Evolutionary conservation across 768 basidiomycete genomes (phyloP).

Genomic region (Flagelloscypha sp.): DNA sequence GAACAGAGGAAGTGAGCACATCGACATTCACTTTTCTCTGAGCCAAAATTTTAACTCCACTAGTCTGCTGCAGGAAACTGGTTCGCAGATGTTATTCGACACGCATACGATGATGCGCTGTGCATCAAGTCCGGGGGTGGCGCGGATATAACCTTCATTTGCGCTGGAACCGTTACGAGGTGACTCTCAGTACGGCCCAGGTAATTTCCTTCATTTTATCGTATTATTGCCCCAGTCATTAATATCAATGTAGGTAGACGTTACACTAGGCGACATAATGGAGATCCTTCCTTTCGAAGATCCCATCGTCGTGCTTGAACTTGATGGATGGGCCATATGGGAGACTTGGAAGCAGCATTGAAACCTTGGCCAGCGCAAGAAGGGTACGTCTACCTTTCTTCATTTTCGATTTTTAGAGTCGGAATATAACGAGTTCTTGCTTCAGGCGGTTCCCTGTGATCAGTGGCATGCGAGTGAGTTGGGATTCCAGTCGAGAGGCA

Average conservation of each 20-base stretch:
- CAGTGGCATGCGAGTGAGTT: slow-evolving; percentile 75
- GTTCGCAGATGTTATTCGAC: slow-evolving; percentile 78
- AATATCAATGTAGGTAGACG: too few species aligned
- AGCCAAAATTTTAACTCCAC: not conserved
- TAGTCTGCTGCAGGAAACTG: slow-evolving; percentile 71
- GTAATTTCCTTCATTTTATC: slow-evolving; percentile 24
- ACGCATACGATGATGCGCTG: slow-evolving; percentile 71
- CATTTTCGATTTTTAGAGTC: not conserved
- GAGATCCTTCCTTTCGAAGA: slow-evolving; percentile 90
- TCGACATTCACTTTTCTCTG: not conserved
- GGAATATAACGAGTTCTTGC: not conserved
- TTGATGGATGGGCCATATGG: slow-evolving; percentile 77
- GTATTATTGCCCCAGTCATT: too few species aligned
- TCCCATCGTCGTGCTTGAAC: slow-evolving; percentile 69
- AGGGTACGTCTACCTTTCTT: slow-evolving; percentile 45
- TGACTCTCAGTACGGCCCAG: slow-evolving; percentile 78
- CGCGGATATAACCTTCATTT: slow-evolving; percentile 75
- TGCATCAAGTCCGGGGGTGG: slow-evolving; percentile 50
- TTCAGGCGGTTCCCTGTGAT: slow-evolving; percentile 80
- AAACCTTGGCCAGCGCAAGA: slow-evolving; percentile 84
- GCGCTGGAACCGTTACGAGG: slow-evolving; percentile 81
- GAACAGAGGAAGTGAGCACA: slow-evolving; percentile 49
- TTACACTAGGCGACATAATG: slow-evolving; percentile 77
- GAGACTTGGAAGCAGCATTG: slow-evolving; percentile 67
- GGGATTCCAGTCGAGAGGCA: slow-evolving; percentile 73